A percentile compares a stretch with the other conserved stretches of the same genome.
Evolutionary conservation across 345 rosid species (phyloP).

Genomic region (Salix koriyanagi): DNA sequence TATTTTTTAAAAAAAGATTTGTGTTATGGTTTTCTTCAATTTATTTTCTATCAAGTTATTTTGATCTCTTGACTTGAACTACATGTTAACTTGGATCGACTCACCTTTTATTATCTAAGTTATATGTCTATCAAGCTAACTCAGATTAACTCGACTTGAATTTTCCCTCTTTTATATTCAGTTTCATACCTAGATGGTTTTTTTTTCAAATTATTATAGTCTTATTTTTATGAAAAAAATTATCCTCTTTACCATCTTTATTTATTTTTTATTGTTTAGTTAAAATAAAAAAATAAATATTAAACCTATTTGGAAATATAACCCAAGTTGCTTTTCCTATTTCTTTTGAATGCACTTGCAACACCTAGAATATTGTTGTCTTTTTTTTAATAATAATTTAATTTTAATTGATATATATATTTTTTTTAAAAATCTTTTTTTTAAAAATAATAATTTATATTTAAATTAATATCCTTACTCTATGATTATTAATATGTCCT

Average conservation of each 20-base stretch:
- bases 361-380: too few relatives aligned
- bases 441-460: not conserved
- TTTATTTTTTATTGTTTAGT: too few relatives aligned
- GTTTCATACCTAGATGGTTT: too few relatives aligned
- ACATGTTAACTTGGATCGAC: not conserved
- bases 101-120: not conserved
- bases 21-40: not conserved
- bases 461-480: not conserved
- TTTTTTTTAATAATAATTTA: too few relatives aligned
- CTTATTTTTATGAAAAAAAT: not conserved
- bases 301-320: not conserved
- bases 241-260: too few relatives aligned
- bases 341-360: not conserved
- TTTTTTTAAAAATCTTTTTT: too few relatives aligned
- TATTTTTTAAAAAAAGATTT: too few relatives aligned
- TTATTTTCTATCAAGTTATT: too few relatives aligned
- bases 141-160: rapidly evolving
- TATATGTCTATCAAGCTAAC: not conserved
- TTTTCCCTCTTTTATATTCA: too few relatives aligned
- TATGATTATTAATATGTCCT: not conserved
- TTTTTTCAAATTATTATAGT: too few relatives aligned
- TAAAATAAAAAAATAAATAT: too few relatives aligned
- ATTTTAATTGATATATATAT: too few relatives aligned
- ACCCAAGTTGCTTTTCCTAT: not conserved
- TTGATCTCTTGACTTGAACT: rapidly evolving